These are phyloP conservation scores for Tuber calosporum DNA, from an alignment of 495 filamentous ascomycete species.

Conservation along the genomic window DNA sequence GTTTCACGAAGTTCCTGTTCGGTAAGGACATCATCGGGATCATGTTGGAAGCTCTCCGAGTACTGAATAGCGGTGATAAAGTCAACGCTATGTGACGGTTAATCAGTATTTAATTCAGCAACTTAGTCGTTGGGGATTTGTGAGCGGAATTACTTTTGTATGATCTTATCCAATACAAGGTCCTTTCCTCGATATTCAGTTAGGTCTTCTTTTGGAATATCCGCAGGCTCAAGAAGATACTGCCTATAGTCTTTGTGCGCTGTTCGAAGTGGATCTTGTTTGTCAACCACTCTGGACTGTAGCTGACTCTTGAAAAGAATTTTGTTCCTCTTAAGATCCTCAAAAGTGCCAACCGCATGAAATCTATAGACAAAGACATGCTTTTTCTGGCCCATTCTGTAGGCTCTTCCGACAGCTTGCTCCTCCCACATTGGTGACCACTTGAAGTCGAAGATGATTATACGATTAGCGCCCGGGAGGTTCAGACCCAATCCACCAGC, in stretches of 20 bases:
- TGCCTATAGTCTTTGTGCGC: constrained; percentile 49
- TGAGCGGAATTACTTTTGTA: constrained; percentile 42
- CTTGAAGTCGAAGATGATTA: constrained; percentile 76
- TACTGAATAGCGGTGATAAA: constrained; percentile 52
- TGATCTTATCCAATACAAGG: constrained; percentile 62
- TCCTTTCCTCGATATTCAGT: constrained; percentile 56
- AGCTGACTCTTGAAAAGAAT: constrained; percentile 75
- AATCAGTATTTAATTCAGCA: constrained; percentile 16
- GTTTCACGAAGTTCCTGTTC: constrained; percentile 48
- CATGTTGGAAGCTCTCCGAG: constrained; percentile 54
- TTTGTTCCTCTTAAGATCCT: constrained; percentile 62
- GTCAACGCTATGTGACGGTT: constrained; percentile 22
- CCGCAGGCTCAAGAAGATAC: constrained; percentile 54
- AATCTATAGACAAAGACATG: constrained; percentile 85
- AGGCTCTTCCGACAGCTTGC: constrained; percentile 81
- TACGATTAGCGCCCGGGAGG: constrained; percentile 74
- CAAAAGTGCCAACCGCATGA: constrained; percentile 68
- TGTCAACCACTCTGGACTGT: constrained; percentile 70
- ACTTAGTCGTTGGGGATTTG: constrained; percentile 23
- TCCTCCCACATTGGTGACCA: constrained; percentile 78
- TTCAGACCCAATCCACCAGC: constrained; percentile 81
- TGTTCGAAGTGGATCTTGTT: constrained; percentile 60
- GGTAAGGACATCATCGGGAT: constrained; percentile 53
- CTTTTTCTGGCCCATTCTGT: constrained; percentile 79
- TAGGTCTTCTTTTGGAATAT: constrained; percentile 51